A percentile compares a stretch with the other conserved stretches of the same genome.
Evolutionary conservation across 2,329 filamentous ascomycete species (phyloP).

Genomic region (Teratosphaeria viscida): DNA sequence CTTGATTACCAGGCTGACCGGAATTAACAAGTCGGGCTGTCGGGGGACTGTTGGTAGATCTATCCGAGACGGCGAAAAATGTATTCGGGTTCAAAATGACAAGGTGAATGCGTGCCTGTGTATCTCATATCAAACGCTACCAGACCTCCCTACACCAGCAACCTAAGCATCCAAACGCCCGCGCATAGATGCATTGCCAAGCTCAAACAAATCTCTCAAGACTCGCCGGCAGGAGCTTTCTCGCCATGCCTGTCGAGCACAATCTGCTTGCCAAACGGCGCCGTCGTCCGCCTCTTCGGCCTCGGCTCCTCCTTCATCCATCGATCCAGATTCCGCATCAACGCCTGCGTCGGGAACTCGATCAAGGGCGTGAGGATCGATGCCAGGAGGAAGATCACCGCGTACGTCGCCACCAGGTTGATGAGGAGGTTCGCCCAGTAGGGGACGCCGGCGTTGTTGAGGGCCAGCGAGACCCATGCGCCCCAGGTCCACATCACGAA

Average conservation of each 20-base stretch:
- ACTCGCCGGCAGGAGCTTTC: not conserved
- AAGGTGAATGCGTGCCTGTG: not conserved
- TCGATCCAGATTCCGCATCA: constrained; percentile 10
- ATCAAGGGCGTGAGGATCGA: constrained; percentile 7
- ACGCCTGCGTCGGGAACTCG: constrained; percentile 10
- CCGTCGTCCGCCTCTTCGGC: constrained; percentile 9
- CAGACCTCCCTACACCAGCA: not conserved
- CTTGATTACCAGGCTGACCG: too few relatives aligned
- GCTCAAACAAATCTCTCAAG: not conserved
- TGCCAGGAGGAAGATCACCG: constrained; percentile 11
- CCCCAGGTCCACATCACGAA: constrained; percentile 36
- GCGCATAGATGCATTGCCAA: not conserved
- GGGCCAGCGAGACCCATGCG: constrained; percentile 26
- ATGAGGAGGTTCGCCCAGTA: constrained; percentile 28
- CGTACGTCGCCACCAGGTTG: constrained; percentile 27
- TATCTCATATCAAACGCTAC: not conserved
- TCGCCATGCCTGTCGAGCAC: not conserved
- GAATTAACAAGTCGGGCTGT: too few relatives aligned
- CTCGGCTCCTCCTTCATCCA: constrained; percentile 11
- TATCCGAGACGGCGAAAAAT: too few relatives aligned
- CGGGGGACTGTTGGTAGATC: too few relatives aligned
- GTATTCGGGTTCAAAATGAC: too few relatives aligned
- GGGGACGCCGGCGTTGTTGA: constrained; percentile 20
- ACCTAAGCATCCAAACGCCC: not conserved
- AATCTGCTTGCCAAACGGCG: constrained; percentile 8